Conservation (phyloP, 306 rosid species). For the Potentilla sterilis region DNA sequence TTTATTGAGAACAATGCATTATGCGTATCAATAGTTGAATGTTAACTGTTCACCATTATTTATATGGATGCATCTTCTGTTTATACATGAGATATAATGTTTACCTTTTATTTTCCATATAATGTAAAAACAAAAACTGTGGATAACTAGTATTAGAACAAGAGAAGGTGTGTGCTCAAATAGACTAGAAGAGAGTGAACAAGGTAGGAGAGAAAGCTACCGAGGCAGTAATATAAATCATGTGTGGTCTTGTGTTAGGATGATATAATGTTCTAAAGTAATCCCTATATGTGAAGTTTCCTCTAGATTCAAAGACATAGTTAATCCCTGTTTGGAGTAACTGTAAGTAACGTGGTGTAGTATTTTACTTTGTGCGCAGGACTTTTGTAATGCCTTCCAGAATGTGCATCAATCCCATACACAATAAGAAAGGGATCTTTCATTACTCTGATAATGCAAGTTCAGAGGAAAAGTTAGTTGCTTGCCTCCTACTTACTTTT, state of each 20-base stretch:
- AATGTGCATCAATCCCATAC: constrained; percentile 93
- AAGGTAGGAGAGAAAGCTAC: background rate
- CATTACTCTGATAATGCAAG: constrained; percentile 47
- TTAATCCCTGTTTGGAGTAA: background rate
- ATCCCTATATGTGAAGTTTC: no score
- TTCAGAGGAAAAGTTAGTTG: constrained; percentile 64
- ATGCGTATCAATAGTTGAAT: no score
- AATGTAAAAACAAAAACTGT: no score
- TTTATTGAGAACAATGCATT: background rate
- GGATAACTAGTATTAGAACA: no score
- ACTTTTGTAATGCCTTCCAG: constrained; percentile 91
- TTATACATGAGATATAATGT: no score
- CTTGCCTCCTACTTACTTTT: constrained; percentile 10
- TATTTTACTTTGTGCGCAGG: constrained; percentile 48
- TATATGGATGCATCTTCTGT: no score
- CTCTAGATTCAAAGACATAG: background rate
- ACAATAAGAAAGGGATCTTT: constrained; percentile 85
- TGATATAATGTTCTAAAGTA: no score
- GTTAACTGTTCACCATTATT: no score
- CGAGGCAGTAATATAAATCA: no score
- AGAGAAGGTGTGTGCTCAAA: no score
- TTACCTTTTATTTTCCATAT: no score
- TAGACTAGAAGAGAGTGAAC: background rate
- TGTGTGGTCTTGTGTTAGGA: no score
- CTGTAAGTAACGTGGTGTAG: background rate